A percentile compares a stretch with the other conserved stretches of the same genome.
These are phyloP conservation scores for Tephrocybe sp. DNA, from an alignment of 768 basidiomycete species.

Conservation along the genomic window DNA sequence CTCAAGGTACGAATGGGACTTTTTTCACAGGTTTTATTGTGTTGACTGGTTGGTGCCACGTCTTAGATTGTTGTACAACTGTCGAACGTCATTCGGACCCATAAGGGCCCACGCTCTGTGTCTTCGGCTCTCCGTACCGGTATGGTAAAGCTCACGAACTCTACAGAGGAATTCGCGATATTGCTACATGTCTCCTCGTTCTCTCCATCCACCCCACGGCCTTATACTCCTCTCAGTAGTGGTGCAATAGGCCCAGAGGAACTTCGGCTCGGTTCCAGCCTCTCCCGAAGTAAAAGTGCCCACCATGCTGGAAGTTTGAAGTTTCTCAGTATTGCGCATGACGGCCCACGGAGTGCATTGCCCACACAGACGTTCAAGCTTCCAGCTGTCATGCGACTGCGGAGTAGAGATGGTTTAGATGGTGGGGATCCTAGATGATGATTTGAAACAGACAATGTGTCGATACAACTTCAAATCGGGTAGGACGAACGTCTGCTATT, in stretches of 20 bases:
- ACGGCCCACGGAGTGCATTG: conserved; percentile 47
- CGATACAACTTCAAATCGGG: too few species aligned
- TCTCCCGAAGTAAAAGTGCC: conserved; percentile 59
- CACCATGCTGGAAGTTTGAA: conserved; percentile 44
- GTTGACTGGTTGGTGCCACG: conserved; percentile 1
- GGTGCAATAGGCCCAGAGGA: conserved; percentile 37
- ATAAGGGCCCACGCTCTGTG: conserved; percentile 55
- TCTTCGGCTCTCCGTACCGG: conserved; percentile 58
- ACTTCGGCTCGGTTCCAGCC: conserved; percentile 45
- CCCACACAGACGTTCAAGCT: conserved; percentile 19
- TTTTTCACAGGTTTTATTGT: not conserved
- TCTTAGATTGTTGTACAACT: conserved; percentile 73
- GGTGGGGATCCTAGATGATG: conserved; percentile 18
- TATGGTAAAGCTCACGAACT: conserved; percentile 75
- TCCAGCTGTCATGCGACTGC: conserved; percentile 11
- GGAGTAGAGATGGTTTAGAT: conserved; percentile 12
- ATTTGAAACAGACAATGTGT: not conserved
- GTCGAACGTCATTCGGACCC: conserved; percentile 67
- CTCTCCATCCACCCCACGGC: conserved; percentile 52
- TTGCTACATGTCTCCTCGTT: conserved; percentile 84
- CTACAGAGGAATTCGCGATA: conserved; percentile 85
- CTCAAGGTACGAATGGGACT: conserved; percentile 58
- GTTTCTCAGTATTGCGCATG: conserved; percentile 30
- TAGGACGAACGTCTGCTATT: too few species aligned
- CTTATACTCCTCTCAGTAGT: conserved; percentile 57